Conservation (phyloP, 192 early-diverging fungal genomes). For the Lobosporangium transversale region DNA sequence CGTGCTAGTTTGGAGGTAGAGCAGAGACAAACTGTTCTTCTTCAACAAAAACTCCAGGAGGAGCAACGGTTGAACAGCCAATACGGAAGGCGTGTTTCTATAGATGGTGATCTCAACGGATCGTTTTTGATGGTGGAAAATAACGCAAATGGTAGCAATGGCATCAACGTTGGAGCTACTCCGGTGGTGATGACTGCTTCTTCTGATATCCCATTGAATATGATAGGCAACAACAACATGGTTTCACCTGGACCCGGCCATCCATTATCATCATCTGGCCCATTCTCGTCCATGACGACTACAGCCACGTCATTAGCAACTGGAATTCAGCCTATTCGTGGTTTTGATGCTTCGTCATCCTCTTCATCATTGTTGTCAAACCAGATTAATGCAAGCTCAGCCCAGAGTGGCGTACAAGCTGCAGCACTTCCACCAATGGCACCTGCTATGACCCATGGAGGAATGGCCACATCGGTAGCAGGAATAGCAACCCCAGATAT, state of each 20-base stretch:
- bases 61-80: constrained; percentile 20
- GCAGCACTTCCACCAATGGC: constrained; percentile 14
- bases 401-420: not conserved
- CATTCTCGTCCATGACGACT: not conserved
- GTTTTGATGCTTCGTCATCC: constrained; percentile 1
- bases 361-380: constrained; percentile 15
- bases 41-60: constrained; percentile 27
- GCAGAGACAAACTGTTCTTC: constrained; percentile 24
- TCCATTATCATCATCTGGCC: not conserved
- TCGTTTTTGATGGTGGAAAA: constrained; percentile 42
- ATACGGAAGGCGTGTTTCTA: constrained; percentile 26
- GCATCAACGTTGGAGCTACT: not conserved
- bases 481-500: not conserved
- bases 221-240: constrained; percentile 1
- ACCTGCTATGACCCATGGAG: not conserved
- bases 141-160: not conserved
- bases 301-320: not conserved
- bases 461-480: not conserved
- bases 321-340: not conserved
- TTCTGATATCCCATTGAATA: not conserved
- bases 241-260: not conserved
- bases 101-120: constrained; percentile 29
- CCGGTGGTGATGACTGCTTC: not conserved
- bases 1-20: constrained; percentile 37
- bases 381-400: constrained; percentile 6